Conservation (phyloP, 257 asterid species). For the Pogostemon cablin region DNA sequence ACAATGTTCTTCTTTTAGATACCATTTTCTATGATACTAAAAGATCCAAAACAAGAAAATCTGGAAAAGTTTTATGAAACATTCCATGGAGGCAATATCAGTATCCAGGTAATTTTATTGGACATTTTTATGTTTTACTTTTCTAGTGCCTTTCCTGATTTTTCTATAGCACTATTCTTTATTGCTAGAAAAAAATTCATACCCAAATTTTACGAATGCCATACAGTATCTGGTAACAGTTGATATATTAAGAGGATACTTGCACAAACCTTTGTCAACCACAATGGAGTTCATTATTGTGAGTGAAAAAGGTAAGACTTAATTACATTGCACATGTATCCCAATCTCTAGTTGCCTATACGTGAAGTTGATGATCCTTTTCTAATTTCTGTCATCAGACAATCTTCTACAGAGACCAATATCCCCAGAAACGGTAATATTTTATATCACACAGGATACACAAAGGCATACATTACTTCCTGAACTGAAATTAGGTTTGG, state of each 20-base stretch:
- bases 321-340: constrained; percentile 15
- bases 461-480: constrained; percentile 78
- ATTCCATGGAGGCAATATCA: constrained; percentile 78
- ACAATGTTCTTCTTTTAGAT: constrained; percentile 43
- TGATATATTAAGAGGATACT: constrained; percentile 76
- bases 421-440: constrained; percentile 72
- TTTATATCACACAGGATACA: constrained; percentile 87
- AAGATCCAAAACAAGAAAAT: constrained; percentile 53
- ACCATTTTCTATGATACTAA: constrained; percentile 71
- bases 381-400: constrained; percentile 45
- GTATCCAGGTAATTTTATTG: constrained; percentile 64
- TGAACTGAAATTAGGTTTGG: constrained; percentile 70
- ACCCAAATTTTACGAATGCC: constrained; percentile 44
- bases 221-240: constrained; percentile 72
- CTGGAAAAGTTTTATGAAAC: constrained; percentile 72
- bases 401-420: constrained; percentile 63
- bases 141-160: constrained; percentile 16
- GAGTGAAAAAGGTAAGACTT: constrained; percentile 62
- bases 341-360: constrained; percentile 22
- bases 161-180: constrained; percentile 16
- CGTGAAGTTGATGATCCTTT: constrained; percentile 33
- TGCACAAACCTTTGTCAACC: constrained; percentile 72
- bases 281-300: constrained; percentile 71
- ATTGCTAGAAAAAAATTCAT: constrained; percentile 29
- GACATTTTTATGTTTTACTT: constrained; percentile 17